Conservation (phyloP, 495 filamentous ascomycete species). For the Penicillium waksmanii region DNA sequence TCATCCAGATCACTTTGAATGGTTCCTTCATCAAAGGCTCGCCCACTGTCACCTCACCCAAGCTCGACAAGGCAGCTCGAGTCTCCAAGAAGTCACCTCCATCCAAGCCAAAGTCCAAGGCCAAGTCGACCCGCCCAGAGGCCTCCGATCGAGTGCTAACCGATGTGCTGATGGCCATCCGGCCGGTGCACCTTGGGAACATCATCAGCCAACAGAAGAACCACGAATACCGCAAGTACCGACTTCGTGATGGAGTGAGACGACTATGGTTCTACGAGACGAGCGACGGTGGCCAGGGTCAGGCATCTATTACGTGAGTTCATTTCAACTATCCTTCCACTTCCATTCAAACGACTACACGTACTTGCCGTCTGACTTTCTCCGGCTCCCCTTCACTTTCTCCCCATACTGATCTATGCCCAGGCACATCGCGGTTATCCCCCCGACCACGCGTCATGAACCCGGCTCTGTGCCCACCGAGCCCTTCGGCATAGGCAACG, state of each 20-base stretch:
- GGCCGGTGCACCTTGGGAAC: slow-evolving; percentile 38
- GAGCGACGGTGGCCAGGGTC: slow-evolving; percentile 18
- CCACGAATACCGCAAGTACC: slow-evolving; percentile 45
- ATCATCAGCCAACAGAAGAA: slow-evolving; percentile 38
- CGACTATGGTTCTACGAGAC: slow-evolving; percentile 45
- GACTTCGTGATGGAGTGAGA: slow-evolving; percentile 30
- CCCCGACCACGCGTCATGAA: slow-evolving; percentile 33
- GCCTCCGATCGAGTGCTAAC: neutral
- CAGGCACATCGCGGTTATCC: slow-evolving; percentile 24
- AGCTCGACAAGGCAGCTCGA: neutral
- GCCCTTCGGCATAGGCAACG: slow-evolving; percentile 40
- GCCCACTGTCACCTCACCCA: neutral
- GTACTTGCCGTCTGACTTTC: neutral
- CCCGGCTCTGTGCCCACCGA: slow-evolving; percentile 22
- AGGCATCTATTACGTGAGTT: slow-evolving; percentile 6
- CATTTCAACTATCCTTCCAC: neutral
- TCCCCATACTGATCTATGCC: neutral
- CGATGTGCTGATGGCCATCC: slow-evolving; percentile 41
- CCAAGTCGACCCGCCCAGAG: neutral
- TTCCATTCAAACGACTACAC: slow-evolving; percentile 1
- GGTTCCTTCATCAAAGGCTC: neutral
- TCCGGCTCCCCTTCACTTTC: neutral
- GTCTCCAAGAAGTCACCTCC: neutral
- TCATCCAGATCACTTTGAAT: neutral
- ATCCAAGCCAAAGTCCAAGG: neutral